A percentile compares a stretch with the other conserved stretches of the same genome.
phyloP scores from a whole-genome alignment of 192 early-diverging fungal genomes.

The Chytriomyces sp. region DNA sequence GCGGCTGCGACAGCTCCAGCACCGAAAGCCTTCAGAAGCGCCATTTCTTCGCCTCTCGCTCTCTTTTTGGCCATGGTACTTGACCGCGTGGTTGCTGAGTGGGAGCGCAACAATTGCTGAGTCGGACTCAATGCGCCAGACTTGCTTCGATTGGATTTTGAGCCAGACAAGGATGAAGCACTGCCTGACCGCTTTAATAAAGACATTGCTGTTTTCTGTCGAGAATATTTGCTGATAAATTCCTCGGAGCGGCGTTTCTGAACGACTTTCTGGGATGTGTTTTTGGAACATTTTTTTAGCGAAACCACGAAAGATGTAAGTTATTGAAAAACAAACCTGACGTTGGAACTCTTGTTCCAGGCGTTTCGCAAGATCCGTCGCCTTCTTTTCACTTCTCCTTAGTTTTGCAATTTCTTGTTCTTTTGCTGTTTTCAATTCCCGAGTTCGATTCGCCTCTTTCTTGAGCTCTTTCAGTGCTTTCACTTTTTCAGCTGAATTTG shows the following conservation, averaged over 20 bases:
- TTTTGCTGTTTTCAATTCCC: slow-evolving; percentile 63
- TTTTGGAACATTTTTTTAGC: no score
- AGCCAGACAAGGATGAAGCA: no score
- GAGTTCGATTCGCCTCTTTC: slow-evolving; percentile 64
- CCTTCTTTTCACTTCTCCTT: slow-evolving; percentile 45
- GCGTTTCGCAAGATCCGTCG: slow-evolving; percentile 46
- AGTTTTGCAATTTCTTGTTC: slow-evolving; percentile 57
- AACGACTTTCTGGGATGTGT: slow-evolving; percentile 47
- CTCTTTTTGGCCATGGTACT: no score
- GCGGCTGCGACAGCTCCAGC: not conserved
- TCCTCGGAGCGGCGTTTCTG: slow-evolving; percentile 67
- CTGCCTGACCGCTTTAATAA: slow-evolving; percentile 5
- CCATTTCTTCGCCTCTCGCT: no score
- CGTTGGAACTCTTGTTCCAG: slow-evolving; percentile 49
- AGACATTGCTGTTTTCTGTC: slow-evolving; percentile 35
- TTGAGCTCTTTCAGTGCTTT: slow-evolving; percentile 78
- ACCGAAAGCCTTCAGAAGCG: no score
- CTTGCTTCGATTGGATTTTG: no score
- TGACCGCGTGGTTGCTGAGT: no score
- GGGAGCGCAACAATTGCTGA: not conserved
- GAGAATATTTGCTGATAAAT: slow-evolving; percentile 41
- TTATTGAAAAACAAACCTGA: slow-evolving; percentile 28
- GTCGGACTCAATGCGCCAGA: not conserved
- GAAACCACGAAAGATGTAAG: no score
- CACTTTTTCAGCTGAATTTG: slow-evolving; percentile 66